A percentile compares a stretch with the other conserved stretches of the same genome.
phyloP scores from a whole-genome alignment of 228 moss, liverwort and hornwort species.

The Sphagnum fallax region DNA sequence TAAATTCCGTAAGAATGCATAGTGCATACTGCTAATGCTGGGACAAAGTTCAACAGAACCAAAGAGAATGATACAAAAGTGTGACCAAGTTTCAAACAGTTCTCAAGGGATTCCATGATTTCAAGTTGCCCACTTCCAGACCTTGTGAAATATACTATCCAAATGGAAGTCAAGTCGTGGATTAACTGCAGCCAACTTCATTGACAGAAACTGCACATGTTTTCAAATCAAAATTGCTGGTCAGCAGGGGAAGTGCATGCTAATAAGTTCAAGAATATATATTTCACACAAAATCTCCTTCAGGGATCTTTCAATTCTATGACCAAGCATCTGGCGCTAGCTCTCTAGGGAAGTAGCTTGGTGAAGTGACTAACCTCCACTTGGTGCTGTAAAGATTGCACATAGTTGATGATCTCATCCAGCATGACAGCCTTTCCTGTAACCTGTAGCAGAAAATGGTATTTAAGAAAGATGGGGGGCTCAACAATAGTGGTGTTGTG shows the following conservation, averaged over 20 bases:
- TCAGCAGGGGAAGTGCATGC: neutral
- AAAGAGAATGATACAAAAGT: neutral
- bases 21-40: too few relatives aligned
- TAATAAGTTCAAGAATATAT: neutral
- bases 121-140: neutral
- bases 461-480: too few relatives aligned
- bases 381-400: conserved; percentile 46
- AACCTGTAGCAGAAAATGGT: conserved; percentile 17
- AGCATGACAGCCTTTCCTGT: conserved; percentile 54
- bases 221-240: neutral
- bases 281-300: neutral
- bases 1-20: neutral
- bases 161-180: conserved; percentile 44
- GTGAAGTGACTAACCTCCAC: conserved; percentile 24
- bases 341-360: too few relatives aligned
- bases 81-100: neutral
- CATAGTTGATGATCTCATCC: conserved; percentile 66
- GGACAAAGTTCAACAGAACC: neutral
- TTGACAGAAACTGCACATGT: conserved; percentile 40
- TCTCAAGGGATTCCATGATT: neutral
- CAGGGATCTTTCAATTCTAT: neutral
- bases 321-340: neutral
- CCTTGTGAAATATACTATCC: conserved; percentile 37
- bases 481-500: too few relatives aligned
- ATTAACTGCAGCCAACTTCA: conserved; percentile 59